A percentile compares a stretch with the other conserved stretches of the same genome.
Evolutionary conservation across 306 rosid species (phyloP).

Genomic region (Vigna angularis): DNA sequence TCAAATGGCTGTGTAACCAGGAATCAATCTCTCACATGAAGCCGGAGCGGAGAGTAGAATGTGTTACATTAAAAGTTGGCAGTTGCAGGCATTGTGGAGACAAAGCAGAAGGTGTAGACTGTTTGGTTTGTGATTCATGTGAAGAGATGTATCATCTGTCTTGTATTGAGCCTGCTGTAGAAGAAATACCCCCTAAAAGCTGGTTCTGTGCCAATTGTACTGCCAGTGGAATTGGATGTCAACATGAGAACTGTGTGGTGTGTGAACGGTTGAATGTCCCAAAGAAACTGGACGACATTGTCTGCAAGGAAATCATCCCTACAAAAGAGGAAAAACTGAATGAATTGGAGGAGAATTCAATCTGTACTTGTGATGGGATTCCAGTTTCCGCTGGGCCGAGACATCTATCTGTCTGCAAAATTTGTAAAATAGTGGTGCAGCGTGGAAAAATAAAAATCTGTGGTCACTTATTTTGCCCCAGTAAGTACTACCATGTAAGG

Average conservation of each 20-base stretch:
- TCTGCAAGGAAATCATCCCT: constrained; percentile 52
- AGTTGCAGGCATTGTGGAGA: constrained; percentile 77
- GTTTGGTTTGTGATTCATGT: constrained; percentile 96
- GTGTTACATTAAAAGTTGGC: constrained; percentile 52
- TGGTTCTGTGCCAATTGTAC: constrained; percentile 86
- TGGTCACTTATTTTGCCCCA: constrained; percentile 66
- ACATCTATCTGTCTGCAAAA: constrained; percentile 52
- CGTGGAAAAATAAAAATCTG: constrained; percentile 59
- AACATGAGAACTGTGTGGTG: constrained; percentile 76
- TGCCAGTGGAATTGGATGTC: constrained; percentile 62
- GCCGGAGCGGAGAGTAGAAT: constrained; percentile 63
- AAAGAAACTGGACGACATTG: constrained; percentile 46
- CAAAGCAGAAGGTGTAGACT: constrained; percentile 73
- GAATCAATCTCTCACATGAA: constrained; percentile 67
- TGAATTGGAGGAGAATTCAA: constrained; percentile 62
- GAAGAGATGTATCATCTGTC: constrained; percentile 89
- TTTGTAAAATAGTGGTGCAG: constrained; percentile 63
- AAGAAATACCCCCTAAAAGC: constrained; percentile 80
- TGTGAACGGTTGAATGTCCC: constrained; percentile 73
- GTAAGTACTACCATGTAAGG: constrained; percentile 70
- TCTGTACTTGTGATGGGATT: constrained; percentile 55
- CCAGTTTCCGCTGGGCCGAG: constrained; percentile 42
- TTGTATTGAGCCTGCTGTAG: constrained; percentile 85
- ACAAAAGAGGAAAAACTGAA: constrained; percentile 52
- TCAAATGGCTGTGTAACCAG: constrained; percentile 55